Percentiles rank a stretch among this genome's conserved stretches.
Conservation (phyloP, 257 asterid species). For the Solanum chaucha region DNA sequence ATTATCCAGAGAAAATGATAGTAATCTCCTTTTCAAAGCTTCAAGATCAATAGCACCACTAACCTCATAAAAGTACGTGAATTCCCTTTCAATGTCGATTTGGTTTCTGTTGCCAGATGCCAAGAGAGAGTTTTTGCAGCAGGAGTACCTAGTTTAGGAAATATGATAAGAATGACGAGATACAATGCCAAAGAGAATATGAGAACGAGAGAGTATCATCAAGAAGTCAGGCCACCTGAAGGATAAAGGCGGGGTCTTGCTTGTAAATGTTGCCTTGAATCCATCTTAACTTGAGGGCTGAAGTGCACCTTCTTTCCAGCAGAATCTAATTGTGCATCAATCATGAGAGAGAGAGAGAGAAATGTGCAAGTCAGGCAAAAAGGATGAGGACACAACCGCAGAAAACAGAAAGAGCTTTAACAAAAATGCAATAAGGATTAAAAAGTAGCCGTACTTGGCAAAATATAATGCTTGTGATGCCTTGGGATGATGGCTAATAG, state of each 20-base stretch:
- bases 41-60: conserved; percentile 12
- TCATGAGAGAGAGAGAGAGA: not conserved
- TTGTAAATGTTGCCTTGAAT: conserved; percentile 46
- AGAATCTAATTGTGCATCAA: conserved; percentile 41
- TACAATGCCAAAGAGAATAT: not conserved
- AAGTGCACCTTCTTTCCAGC: conserved; percentile 85
- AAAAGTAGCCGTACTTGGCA: conserved; percentile 62
- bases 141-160: conserved; percentile 35
- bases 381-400: not conserved
- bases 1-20: not conserved
- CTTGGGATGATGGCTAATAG: conserved; percentile 79
- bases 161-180: not conserved
- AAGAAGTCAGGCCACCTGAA: conserved; percentile 39
- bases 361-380: not conserved
- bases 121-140: conserved; percentile 85
- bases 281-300: conserved; percentile 40
- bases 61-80: conserved; percentile 55
- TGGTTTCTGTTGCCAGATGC: conserved; percentile 96
- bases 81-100: conserved; percentile 70
- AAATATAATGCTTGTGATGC: conserved; percentile 89
- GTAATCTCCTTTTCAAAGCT: not conserved
- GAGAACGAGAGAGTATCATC: not conserved
- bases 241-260: conserved; percentile 49
- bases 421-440: not conserved
- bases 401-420: not conserved